These are phyloP conservation scores for Aspergillus tubingensis DNA, from an alignment of 2,329 filamentous ascomycete genomes.

Conservation along the genomic window DNA sequence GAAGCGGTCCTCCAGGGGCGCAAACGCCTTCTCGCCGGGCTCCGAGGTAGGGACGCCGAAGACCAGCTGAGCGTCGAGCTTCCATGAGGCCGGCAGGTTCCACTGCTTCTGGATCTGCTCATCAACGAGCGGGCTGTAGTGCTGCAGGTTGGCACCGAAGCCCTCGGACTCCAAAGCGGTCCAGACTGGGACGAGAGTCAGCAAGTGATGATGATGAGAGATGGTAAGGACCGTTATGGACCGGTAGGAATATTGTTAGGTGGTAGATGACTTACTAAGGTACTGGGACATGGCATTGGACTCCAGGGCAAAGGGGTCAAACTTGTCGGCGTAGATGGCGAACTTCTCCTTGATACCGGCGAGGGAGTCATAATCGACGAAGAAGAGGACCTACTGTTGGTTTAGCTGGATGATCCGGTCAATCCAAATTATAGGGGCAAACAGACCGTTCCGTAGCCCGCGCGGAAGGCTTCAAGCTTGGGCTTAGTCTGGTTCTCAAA, in stretches of 20 bases:
- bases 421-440: constrained; percentile 18
- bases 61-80: constrained; percentile 78
- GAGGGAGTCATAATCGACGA: constrained; percentile 70
- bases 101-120: constrained; percentile 68
- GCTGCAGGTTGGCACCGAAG: constrained; percentile 83
- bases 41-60: constrained; percentile 58
- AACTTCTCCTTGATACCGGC: constrained; percentile 62
- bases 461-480: constrained; percentile 63
- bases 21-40: constrained; percentile 31
- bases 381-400: constrained; percentile 67
- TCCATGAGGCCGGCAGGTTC: constrained; percentile 71
- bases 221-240: no score
- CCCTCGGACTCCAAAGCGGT: constrained; percentile 79
- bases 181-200: constrained; percentile 57
- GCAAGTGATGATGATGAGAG: neutral
- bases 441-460: constrained; percentile 71
- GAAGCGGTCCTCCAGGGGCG: constrained; percentile 34
- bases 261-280: constrained; percentile 38
- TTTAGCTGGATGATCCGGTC: neutral
- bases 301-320: constrained; percentile 74
- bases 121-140: constrained; percentile 87
- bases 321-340: constrained; percentile 74
- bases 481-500: constrained; percentile 50
- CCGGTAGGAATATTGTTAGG: no score
- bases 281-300: constrained; percentile 78